Evolutionary conservation across 192 early-diverging fungal species (phyloP), one percentile per base, ranked within the genome.

Genomic region (Blastocladiella britannica): DNA sequence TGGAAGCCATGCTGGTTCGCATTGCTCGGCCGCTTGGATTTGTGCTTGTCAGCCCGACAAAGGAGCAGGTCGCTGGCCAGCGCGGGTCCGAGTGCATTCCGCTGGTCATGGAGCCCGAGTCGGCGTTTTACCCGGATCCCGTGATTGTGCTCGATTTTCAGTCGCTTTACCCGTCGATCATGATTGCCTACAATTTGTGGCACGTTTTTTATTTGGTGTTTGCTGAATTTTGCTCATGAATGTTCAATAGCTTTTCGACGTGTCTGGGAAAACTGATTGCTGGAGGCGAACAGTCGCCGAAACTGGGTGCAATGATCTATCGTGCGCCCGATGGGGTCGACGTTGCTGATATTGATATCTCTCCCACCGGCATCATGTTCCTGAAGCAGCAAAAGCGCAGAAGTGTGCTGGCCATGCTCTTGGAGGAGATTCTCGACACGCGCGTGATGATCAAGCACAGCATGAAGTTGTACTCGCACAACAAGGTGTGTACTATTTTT

Each of bases 171-270:
- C 93, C 93, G 22, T 89, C 86, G 60, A 72, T 96, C 18, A 91
- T 96, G 82, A 93, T 94, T 63, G 93, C 89, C 0, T 96, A 91
- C 69, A 96, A 96, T 63, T 88, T 85, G 52, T 96, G 92, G 73
- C 77, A 57, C 24, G 55, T 58, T 24, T 20, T 6, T 54, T 63
- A 53, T 22, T 64, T 57, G 23, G 8, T 66, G 22, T 22, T 7
- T 52, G 24, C 22, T 28, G 29, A 23, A 8, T n/a, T n/a, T n/a
- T n/a, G n/a, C 7, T 37, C 20, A 43, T 9, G 27, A 6, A 28
- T 61, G 26, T 12, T 24, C n/a, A 27, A 5, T 25, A 60, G 62
- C 62, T 93, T 76, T 63, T 91, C 88, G 9, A 96, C 92, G 0
- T 89, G 88, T 62, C 63, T 96, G 1, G 91, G 93, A 0, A 73